Base-by-base conservation (phyloP, 495 filamentous ascomycete species). In the Aspergillus saccharolyticus region DNA sequence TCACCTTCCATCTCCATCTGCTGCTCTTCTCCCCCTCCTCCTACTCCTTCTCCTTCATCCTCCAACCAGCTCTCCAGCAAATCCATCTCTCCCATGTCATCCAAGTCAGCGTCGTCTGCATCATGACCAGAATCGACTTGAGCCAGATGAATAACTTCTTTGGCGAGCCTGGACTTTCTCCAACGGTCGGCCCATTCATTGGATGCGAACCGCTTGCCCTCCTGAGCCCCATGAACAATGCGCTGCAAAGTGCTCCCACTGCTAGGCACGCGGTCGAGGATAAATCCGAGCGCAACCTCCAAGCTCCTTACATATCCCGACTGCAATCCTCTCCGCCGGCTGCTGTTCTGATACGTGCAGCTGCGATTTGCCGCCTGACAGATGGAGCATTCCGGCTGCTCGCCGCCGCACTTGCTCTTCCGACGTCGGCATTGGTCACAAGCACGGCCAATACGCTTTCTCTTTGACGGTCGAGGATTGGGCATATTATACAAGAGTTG, bases 301-400 rank as follows among this genome's bases (percentile, higher is more conserved):
- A 89, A 68, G 5, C 79, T 79, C 39, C 82, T 73, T 1, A 87
- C 83, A 64, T 86, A 87, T 43, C 85, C 85, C 33, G 82, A 78
- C 44, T 82, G 82, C 20, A 87, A 74, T 0, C 85, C 85, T 44
- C 85, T 75, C 14, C 15, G 46, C 63, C 85, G 85, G 4, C 81
- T 78, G 33, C 73, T 78, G 20, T 77, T 74, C 30, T 79, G 68
- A 62, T 86, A 89, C 4, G 83, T 79, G 64, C 85, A 88, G 3
- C 66, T 49, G 19, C 81, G 71, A 6, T 70, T 72, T 20, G 80
- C 75, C 6, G 74, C 70, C 15, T 68, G 68, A 66, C 85, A 89
- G 3, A 82, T 82, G 25, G 73, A 73, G 67, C 84, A 87, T 12
- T 67, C 56, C 7, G 84, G 83, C 52, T 80, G 81, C 12, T 66